phyloP scores from a whole-genome alignment of 2,329 filamentous ascomycete species.

The Rhynchosporium agropyri region DNA sequence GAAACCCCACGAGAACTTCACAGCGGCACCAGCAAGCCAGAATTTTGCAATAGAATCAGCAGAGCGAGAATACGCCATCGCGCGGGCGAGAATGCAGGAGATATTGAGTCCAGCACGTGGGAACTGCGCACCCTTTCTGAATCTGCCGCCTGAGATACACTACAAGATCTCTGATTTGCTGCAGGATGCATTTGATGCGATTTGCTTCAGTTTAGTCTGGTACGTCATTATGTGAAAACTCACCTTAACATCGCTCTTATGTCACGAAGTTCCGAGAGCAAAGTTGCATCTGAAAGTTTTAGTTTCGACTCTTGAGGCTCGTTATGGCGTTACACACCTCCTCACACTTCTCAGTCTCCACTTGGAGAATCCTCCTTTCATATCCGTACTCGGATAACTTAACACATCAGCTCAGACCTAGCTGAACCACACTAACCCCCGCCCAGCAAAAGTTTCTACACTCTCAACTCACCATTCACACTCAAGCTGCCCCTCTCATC shows the following conservation, averaged over 20 bases:
- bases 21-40: too few species aligned
- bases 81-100: background rate
- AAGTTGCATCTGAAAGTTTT: too few species aligned
- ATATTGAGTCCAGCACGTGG: background rate
- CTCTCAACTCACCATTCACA: conserved; percentile 16
- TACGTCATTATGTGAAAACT: conserved; percentile 13
- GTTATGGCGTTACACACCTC: too few species aligned
- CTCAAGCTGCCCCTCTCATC: conserved; percentile 15
- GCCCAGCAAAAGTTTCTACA: conserved; percentile 31
- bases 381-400: background rate
- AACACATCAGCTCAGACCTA: background rate
- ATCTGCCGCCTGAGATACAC: conserved; percentile 30
- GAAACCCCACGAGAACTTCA: too few species aligned
- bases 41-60: too few species aligned
- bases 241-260: too few species aligned
- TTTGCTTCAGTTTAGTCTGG: conserved; percentile 32
- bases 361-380: background rate
- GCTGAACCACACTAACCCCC: background rate
- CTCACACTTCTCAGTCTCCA: too few species aligned
- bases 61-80: too few species aligned
- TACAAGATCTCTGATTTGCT: conserved; percentile 29
- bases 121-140: conserved; percentile 19
- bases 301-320: too few species aligned
- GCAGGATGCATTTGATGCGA: conserved; percentile 31
- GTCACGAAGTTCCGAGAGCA: too few species aligned